These are phyloP conservation scores for Trichoderma gamsii DNA, from an alignment of 495 filamentous ascomycete species.

Conservation along the genomic window DNA sequence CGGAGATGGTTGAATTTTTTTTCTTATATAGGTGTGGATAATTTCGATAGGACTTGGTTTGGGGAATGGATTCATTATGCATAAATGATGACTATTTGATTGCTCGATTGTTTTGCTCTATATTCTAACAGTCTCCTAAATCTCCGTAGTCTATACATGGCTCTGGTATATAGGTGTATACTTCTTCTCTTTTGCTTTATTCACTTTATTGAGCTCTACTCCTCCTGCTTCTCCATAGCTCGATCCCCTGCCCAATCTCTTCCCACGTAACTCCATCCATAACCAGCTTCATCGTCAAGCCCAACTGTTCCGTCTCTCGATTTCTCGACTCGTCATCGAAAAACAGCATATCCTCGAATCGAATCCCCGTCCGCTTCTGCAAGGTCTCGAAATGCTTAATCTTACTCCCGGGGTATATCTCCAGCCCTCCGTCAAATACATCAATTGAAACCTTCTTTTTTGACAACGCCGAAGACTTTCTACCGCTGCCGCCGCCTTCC, in stretches of 20 bases:
- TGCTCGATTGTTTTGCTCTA: not conserved
- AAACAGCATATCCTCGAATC: constrained; percentile 84
- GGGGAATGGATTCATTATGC: not conserved
- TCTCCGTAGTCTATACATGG: not conserved
- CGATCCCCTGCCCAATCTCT: constrained; percentile 74
- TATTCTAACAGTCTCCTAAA: not conserved
- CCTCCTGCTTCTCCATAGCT: constrained; percentile 73
- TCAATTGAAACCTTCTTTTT: constrained; percentile 49
- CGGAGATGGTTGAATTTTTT: not conserved
- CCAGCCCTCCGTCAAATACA: constrained; percentile 70
- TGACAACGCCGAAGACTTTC: constrained; percentile 29
- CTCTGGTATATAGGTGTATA: not conserved
- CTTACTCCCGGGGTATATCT: constrained; percentile 89
- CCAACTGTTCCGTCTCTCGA: constrained; percentile 73
- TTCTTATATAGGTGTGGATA: constrained; percentile 13
- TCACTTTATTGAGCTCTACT: constrained; percentile 27
- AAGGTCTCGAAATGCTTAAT: constrained; percentile 73
- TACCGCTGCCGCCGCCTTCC: constrained; percentile 19
- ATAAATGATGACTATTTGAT: not conserved
- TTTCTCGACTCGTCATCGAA: constrained; percentile 94
- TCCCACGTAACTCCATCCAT: constrained; percentile 69
- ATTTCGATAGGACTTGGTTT: constrained; percentile 8
- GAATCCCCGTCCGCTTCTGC: constrained; percentile 57
- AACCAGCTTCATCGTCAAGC: constrained; percentile 78
- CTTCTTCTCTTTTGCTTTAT: not conserved